Evolutionary conservation across 202 grass and related monocot species (phyloP).

Genomic region (Zoysia matrella): DNA sequence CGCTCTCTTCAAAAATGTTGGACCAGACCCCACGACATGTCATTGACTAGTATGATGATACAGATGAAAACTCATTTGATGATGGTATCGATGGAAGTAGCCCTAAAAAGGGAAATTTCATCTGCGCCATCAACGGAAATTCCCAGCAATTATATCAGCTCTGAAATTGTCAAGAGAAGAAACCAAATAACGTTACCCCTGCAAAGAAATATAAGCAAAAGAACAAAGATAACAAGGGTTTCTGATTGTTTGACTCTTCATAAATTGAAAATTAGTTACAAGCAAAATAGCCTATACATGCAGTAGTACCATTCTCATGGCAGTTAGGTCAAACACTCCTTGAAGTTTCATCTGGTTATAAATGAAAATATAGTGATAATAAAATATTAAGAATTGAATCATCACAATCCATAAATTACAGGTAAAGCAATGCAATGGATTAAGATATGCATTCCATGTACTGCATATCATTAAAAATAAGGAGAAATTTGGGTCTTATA

Average conservation of each 20-base stretch:
- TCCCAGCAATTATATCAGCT: slow-evolving; percentile 22
- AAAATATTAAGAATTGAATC: not conserved
- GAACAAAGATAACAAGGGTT: slow-evolving; percentile 26
- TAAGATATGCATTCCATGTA: not conserved
- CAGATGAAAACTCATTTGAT: too few relatives aligned
- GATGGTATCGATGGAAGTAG: too few relatives aligned
- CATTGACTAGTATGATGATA: too few relatives aligned
- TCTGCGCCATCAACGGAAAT: slow-evolving; percentile 1
- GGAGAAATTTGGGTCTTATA: too few relatives aligned
- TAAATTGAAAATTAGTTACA: slow-evolving; percentile 24
- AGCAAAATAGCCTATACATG: not conserved
- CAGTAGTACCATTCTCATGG: not conserved
- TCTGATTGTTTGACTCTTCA: not conserved
- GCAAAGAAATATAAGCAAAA: slow-evolving; percentile 29
- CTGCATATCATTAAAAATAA: too few relatives aligned
- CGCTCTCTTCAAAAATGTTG: too few relatives aligned
- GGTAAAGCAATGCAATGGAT: not conserved
- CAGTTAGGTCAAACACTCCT: not conserved
- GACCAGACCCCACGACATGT: too few relatives aligned
- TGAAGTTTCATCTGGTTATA: slow-evolving; percentile 27
- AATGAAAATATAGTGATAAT: slow-evolving; percentile 2
- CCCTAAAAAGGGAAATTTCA: too few relatives aligned
- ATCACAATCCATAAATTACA: slow-evolving; percentile 8
- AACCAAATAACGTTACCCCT: slow-evolving; percentile 37
- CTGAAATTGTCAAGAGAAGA: slow-evolving; percentile 42